A percentile compares a stretch with the other conserved stretches of the same genome.
phyloP scores from a whole-genome alignment of 139 green algal species.

The Auxenochlorella pyrenoidosa region DNA sequence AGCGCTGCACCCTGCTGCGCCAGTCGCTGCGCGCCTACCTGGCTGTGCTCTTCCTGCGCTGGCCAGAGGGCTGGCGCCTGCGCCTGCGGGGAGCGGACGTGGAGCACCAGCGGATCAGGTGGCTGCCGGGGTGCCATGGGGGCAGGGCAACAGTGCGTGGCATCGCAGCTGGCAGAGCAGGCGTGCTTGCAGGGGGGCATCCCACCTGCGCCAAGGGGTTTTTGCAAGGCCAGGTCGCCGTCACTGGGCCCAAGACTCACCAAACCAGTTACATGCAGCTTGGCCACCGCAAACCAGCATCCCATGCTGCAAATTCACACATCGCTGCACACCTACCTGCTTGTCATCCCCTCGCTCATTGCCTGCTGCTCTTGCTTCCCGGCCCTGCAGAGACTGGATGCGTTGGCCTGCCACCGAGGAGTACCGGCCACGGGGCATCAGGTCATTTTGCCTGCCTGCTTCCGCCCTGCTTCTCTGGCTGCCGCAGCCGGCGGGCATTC shows the following conservation, averaged over 20 bases:
- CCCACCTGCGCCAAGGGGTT: no score
- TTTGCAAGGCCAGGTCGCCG: no score
- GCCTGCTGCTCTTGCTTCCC: no score
- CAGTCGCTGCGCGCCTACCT: conserved; percentile 61
- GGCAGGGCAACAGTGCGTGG: no score
- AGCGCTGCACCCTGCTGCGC: conserved; percentile 36
- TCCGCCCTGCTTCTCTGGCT: not conserved
- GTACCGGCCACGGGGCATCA: conserved; percentile 37
- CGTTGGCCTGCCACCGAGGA: conserved; percentile 22
- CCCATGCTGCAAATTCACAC: no score
- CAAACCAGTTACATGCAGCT: no score
- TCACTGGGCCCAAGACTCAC: no score
- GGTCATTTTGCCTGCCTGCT: not conserved
- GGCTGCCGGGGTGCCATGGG: not conserved
- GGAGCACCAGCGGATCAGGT: conserved; percentile 17
- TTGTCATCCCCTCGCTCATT: no score
- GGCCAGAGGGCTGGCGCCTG: conserved; percentile 44
- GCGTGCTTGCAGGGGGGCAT: no score
- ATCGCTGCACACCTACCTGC: not conserved
- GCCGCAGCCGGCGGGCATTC: not conserved
- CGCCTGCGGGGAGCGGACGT: conserved; percentile 33
- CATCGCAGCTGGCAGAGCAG: no score
- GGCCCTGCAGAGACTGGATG: conserved; percentile 12
- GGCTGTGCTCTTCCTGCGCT: conserved; percentile 54
- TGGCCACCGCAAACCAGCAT: no score